Evolutionary conservation across 2,329 filamentous ascomycete species (phyloP).

Genomic region (Fusarium fujikuroi): DNA sequence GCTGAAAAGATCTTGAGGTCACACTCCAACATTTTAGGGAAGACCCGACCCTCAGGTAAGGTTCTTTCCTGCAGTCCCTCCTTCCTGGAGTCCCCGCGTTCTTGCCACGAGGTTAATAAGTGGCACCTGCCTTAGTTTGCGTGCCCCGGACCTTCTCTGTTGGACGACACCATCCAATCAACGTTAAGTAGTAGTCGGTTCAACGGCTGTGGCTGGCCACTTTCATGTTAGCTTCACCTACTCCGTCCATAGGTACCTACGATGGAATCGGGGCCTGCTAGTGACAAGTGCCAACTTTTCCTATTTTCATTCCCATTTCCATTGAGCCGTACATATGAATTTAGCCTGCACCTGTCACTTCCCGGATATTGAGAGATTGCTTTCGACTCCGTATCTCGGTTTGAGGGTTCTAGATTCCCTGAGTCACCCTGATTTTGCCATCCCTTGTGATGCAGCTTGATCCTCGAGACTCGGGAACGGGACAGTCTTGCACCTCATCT

Average conservation of each 20-base stretch:
- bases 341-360: slow-evolving; percentile 8
- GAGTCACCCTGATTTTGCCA: not conserved
- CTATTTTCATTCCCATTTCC: not conserved
- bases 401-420: not conserved
- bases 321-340: not conserved
- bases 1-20: slow-evolving; percentile 10
- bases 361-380: not conserved
- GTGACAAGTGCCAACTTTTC: not conserved
- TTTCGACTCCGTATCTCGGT: not conserved
- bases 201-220: slow-evolving; percentile 21
- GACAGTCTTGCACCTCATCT: not conserved
- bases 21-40: not conserved
- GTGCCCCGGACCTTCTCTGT: not conserved
- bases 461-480: not conserved
- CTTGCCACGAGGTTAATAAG: slow-evolving; percentile 13
- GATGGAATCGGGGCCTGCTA: not conserved
- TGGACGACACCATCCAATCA: not conserved
- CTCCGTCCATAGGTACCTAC: not conserved
- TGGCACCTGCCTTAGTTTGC: slow-evolving; percentile 29
- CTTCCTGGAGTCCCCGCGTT: not conserved
- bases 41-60: not conserved
- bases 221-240: not conserved
- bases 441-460: not conserved
- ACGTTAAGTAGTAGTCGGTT: not conserved
- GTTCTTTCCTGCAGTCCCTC: not conserved